A percentile compares a stretch with the other conserved stretches of the same genome.
Evolutionary conservation across 331 rosid genomes (phyloP).

Genomic region (Stylosanthes scabra): DNA sequence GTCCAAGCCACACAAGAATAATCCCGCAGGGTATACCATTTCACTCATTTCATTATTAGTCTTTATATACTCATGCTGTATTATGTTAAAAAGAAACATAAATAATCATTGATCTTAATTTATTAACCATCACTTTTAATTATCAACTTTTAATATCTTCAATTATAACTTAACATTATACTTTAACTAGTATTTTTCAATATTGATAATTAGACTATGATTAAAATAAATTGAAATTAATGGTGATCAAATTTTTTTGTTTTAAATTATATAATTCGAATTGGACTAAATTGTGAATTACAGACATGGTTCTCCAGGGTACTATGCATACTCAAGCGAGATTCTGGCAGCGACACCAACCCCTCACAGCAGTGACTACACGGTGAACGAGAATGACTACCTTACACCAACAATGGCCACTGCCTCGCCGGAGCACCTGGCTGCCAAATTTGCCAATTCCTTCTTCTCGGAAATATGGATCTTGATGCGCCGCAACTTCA

Average conservation of each 20-base stretch:
- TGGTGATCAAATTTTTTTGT: too few species aligned
- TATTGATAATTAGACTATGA: too few species aligned
- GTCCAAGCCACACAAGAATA: constrained; percentile 38
- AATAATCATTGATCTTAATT: too few species aligned
- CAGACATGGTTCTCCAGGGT: constrained; percentile 62
- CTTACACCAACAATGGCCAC: constrained; percentile 61
- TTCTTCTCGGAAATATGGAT: constrained; percentile 69
- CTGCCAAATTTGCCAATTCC: constrained; percentile 65
- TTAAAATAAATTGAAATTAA: too few species aligned
- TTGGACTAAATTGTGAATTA: too few species aligned
- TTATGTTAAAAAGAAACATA: too few species aligned
- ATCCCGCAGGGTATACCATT: constrained; percentile 50
- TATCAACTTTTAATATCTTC: too few species aligned
- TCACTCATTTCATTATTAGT: background rate
- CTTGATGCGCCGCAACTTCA: constrained; percentile 85
- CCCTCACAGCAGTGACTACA: constrained; percentile 89
- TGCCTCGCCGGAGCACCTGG: constrained; percentile 36
- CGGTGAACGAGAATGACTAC: constrained; percentile 82
- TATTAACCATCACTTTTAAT: too few species aligned
- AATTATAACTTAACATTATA: too few species aligned
- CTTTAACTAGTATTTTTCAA: too few species aligned
- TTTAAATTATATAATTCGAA: too few species aligned
- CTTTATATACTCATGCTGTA: too few species aligned
- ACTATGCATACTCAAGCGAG: constrained; percentile 69
- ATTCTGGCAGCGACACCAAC: constrained; percentile 74